Evolutionary conservation across 1,284 basidiomycete species (phyloP), one percentile per base, ranked within the genome.

Genomic region (Laetiporus sulphureus): DNA sequence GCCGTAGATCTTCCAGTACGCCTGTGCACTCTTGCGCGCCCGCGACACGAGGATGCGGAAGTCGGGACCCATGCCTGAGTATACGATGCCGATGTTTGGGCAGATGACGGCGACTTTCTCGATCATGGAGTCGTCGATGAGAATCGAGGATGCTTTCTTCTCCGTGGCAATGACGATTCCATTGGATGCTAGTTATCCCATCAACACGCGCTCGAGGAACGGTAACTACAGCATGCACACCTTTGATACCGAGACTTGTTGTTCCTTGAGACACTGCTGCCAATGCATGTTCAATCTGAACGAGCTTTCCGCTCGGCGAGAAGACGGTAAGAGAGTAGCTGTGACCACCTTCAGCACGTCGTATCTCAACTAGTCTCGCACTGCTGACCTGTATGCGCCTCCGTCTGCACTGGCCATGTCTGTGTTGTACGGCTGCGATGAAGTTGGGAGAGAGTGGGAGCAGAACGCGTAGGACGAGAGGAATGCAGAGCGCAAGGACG

Each of bases 281-380:
- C 46, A 99, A 75, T 31, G 96, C 96, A 71, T 99, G 96, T 71
- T 99, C 96, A 62, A 99, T 99, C 73, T 99, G 96, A 42, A 96
- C 92, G 43, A 98, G 80, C 75, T 96, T 97, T 50, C 95, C 95
- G 56, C 92, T 96, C 38, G 95, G 95, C 25, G 93, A 97, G 79
- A 99, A 99, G 56, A 96, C 96, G 15, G 95, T 99, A 48, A 99
- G 80, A 52, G 95, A 99, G 75, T 97, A 99, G 62, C 94, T 98
- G 60, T 16, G 47, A 32, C n/a, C 31, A n/a, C n/a, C n/a, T n/a
- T n/a, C n/a, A n/a, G n/a, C n/a, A n/a, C n/a, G n/a, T n/a, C n/a
- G n/a, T n/a, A n/a, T n/a, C n/a, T n/a, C n/a, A n/a, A n/a, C n/a
- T n/a, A n/a, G n/a, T n/a, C n/a, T n/a, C n/a, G n/a, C n/a, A n/a